Evolutionary conservation across 805 yeast species (phyloP), one percentile per base, ranked within the genome.

Genomic region (Clavispora fructus): DNA sequence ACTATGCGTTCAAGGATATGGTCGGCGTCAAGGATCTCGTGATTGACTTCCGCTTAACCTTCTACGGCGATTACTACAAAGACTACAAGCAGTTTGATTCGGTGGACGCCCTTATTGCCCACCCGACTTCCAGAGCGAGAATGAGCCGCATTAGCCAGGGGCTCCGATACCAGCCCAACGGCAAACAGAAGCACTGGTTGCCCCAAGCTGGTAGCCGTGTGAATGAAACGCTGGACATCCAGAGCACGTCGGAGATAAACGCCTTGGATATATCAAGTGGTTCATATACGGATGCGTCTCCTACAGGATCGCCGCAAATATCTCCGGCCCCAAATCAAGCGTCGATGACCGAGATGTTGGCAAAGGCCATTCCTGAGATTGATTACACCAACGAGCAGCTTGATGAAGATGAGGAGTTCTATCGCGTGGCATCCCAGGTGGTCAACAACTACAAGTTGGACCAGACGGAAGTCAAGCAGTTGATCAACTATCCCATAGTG

Each of bases 61-160:
- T 75, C 56, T 73, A 82, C 43, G 92, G 94, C 3, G 82, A 80
- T 45, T 74, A 75, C 44, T 92, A 94, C 61, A 67, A 67, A 47
- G 88, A 87, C 53, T 90, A 87, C 61, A 77, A 85, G 49, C 80
- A 80, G 46, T 92, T 90, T 67, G 96, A 91, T 60, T 82, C 96
- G 0, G 84, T 83, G 1, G 88, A 85, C 52, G 82, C 86, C 0
- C 57, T 79, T 39, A 73, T 83, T 27, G 82, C 85, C 2, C 90
- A 83, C 52, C 88, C 90, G 1, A 75, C 75, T n/a, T 76, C 87
- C 0, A 68, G 70, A 14, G 79, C 85, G 4, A 71, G 83, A 51
- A 74, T 77, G 73, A 83, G 83, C 40, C 75, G 95, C 49, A 77
- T 92, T 43, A 81, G 83, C 50, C 85, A 88, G 48, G 99, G 99